Base-by-base conservation (phyloP, 140 eudicot species). In the Cichorium intybus region DNA sequence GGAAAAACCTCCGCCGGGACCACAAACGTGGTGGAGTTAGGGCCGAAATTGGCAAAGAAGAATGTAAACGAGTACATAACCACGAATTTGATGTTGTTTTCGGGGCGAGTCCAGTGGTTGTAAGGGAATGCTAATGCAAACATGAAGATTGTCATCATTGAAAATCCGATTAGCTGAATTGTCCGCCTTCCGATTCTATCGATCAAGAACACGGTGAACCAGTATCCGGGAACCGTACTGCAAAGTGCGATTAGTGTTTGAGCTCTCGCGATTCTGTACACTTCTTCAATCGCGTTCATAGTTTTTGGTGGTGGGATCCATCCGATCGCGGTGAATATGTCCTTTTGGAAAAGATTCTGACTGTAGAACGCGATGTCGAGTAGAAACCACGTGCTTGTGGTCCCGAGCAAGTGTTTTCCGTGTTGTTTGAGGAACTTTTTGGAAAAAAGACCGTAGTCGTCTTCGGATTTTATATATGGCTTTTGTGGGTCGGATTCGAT, bases 1-100 rank as follows among this genome's bases (percentile, higher is more conserved):
- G 97, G 92, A 73, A 89, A 89, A 55, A 89, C 86, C 95, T 89
- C 97, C 1, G 95, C 97, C 0, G 97, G 97, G 70, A 89, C 95
- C 43, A 89, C 87, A 45, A 89, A 89, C 10, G 97, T 89, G 50
- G 97, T 89, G 12, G 95, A 82, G 77, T 89, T 89, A 3, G 97
- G 97, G 5, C 97, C 97, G 50, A 89, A 89, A 26, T 89, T 89
- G 12, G 95, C 86, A 37, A 89, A 89, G 71, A 89, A 89, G 86
- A 89, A 89, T 4, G 97, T 89, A 0, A 89, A 58, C 17, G 97
- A 80, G 66, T 89, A 89, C 83, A 89, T 74, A 3, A 79, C 87
- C 26, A 89, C 93, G 4, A 89, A 89, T 16, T 75, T 79, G 22
- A 89, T 79, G 4, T 77, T 78, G 78, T 89, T 77, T 17, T 78